A percentile compares a stretch with the other conserved stretches of the same genome.
These are phyloP conservation scores for Cercospora nicotianae DNA, from an alignment of 2,329 filamentous ascomycete species.

Conservation along the genomic window DNA sequence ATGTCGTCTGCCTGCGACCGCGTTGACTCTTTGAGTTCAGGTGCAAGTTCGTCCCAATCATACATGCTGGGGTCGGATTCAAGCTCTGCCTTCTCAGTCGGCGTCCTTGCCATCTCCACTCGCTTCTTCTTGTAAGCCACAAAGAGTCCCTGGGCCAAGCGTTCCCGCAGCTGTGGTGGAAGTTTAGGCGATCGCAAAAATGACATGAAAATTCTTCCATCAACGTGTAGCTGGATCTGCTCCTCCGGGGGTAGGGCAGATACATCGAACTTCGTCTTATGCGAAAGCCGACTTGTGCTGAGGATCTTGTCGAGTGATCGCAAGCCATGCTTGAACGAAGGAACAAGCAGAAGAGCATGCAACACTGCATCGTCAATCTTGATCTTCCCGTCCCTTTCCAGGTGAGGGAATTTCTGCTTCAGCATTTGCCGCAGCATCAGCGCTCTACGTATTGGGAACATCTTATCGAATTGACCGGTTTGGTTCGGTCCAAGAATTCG, in stretches of 20 bases:
- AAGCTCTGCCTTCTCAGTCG: slow-evolving; percentile 33
- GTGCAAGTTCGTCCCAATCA: slow-evolving; percentile 39
- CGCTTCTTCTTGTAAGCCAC: slow-evolving; percentile 38
- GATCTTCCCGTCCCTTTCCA: slow-evolving; percentile 34
- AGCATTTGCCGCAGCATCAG: slow-evolving; percentile 39
- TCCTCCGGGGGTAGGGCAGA: slow-evolving; percentile 39
- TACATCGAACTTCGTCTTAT: slow-evolving; percentile 38
- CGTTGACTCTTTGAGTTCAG: slow-evolving; percentile 39
- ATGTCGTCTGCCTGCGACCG: slow-evolving; percentile 41
- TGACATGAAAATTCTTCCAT: slow-evolving; percentile 39
- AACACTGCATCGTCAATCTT: slow-evolving; percentile 40
- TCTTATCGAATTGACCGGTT: slow-evolving; percentile 31
- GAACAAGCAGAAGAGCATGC: slow-evolving; percentile 38
- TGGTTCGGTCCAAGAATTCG: slow-evolving; percentile 37
- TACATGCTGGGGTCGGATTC: slow-evolving; percentile 36
- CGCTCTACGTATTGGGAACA: slow-evolving; percentile 37
- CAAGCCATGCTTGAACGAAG: slow-evolving; percentile 38
- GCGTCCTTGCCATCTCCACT: slow-evolving; percentile 32
- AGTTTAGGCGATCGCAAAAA: slow-evolving; percentile 38
- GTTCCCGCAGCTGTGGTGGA: slow-evolving; percentile 37
- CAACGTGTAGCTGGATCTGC: slow-evolving; percentile 40
- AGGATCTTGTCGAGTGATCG: slow-evolving; percentile 39
- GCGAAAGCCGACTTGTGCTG: slow-evolving; percentile 37
- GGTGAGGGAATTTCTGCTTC: slow-evolving; percentile 35
- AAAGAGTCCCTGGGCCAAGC: slow-evolving; percentile 38